These are phyloP conservation scores for Coffea canephora DNA, from an alignment of 257 asterid genomes.

Conservation along the genomic window DNA sequence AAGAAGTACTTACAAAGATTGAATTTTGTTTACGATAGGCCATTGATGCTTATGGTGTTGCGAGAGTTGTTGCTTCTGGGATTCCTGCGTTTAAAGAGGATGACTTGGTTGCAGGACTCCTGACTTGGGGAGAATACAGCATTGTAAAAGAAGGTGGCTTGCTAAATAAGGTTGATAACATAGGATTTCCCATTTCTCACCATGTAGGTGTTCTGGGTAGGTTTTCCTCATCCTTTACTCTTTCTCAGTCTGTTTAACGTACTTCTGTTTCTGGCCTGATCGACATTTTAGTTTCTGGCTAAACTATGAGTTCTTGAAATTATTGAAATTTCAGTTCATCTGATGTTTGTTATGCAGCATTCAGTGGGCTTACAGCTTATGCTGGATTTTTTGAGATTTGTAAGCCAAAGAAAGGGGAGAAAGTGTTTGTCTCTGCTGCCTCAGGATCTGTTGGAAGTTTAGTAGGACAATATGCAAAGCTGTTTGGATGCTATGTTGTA, in stretches of 20 bases:
- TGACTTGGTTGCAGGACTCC: conserved; percentile 63
- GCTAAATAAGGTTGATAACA: conserved; percentile 57
- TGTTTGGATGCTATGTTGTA: too few relatives aligned
- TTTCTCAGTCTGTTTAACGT: too few relatives aligned
- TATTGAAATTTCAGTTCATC: not conserved
- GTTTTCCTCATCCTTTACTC: not conserved
- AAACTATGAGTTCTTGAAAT: too few relatives aligned
- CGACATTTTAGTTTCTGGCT: not conserved
- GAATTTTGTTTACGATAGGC: conserved; percentile 23
- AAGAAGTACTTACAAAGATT: not conserved
- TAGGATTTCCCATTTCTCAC: conserved; percentile 58
- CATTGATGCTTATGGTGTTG: conserved; percentile 60
- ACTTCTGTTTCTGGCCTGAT: too few relatives aligned
- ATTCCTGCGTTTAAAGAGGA: conserved; percentile 39
- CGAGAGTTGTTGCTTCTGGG: conserved; percentile 55
- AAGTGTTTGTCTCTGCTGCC: not conserved
- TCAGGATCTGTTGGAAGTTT: too few relatives aligned
- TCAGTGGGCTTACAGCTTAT: conserved; percentile 72
- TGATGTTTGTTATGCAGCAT: conserved; percentile 31
- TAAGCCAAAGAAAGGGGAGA: conserved; percentile 66
- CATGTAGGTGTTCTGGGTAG: conserved; percentile 28
- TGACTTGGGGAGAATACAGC: conserved; percentile 73
- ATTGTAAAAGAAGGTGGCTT: conserved; percentile 31
- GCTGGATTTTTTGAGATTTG: conserved; percentile 69
- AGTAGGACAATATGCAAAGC: too few relatives aligned